Evolutionary conservation across 129 eudicot genomes (phyloP), one percentile per base, ranked within the genome.

Genomic region (Artemisia argyi): DNA sequence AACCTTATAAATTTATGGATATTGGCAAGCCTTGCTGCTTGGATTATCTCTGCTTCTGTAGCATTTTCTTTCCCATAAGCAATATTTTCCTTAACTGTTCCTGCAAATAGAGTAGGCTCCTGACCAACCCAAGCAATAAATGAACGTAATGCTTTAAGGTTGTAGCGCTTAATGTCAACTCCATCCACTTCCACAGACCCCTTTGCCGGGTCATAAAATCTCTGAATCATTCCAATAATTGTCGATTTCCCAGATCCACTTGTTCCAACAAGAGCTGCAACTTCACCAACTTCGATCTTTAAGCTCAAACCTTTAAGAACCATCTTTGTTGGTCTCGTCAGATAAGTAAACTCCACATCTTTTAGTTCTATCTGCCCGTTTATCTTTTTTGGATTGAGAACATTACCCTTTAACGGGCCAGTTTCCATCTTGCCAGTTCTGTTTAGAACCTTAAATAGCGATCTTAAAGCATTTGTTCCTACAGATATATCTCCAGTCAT

Each of bases 171-270:
- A n/a, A 88, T 82, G 46, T 91, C 91, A 64, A 74, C 82, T 11
- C 93, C 93, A 66, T 91, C 97, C 30, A 91, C 79, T 61, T 84
- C 83, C 61, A 86, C 97, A 8, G 58, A 61, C 3, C 97, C 97
- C 9, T 35, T 69, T 3, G 61, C 9, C 8, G 97, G 97, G 72
- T 91, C 97, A 22, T 88, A 88, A 51, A 88, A 91, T 68, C 97
- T 80, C 55, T 91, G 87, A 17, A 91, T 79, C 66, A 91, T 59
- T 12, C 91, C 87, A 10, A 91, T 83, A 32, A 91, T 86, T 1
- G 97, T 91, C 20, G 97, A 88, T 48, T 91, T 88, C 17, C 97
- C 97, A 0, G 97, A 91, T 12, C 97, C 97, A 66, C 96, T 91
- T 54, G 70, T 83, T 26, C 97, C 97, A 3, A 91, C 97, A 46